phyloP scores from a whole-genome alignment of 2,329 filamentous ascomycete species.

The Cladosporium sp. region DNA sequence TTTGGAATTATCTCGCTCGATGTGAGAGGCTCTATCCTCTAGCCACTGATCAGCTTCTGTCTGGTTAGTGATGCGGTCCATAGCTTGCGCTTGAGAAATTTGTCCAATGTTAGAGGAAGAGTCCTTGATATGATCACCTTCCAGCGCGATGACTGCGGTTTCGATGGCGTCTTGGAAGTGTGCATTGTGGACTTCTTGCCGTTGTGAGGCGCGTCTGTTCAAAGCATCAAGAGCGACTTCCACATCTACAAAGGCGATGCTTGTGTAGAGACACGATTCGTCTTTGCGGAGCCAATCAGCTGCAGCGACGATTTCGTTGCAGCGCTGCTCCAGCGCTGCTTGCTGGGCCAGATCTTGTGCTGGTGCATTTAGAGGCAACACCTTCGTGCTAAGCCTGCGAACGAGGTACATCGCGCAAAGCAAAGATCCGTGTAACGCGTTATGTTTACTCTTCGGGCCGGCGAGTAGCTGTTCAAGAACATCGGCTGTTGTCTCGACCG shows the following conservation, averaged over 20 bases:
- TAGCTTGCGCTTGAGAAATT: not conserved
- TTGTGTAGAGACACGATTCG: conserved; percentile 9
- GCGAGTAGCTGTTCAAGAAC: conserved; percentile 14
- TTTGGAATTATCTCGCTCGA: not conserved
- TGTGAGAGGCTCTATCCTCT: not conserved
- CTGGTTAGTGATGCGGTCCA: not conserved
- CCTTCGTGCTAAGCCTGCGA: conserved; percentile 4
- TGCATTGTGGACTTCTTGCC: not conserved
- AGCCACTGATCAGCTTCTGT: conserved; percentile 12
- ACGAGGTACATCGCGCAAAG: conserved; percentile 26
- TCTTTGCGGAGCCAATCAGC: conserved; percentile 7
- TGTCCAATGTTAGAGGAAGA: not conserved
- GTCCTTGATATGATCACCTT: not conserved
- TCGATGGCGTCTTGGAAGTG: not conserved
- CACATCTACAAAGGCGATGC: conserved; percentile 1
- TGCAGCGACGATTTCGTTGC: not conserved
- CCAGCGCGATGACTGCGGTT: not conserved
- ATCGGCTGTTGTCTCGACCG: conserved; percentile 6
- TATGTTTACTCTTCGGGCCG: conserved; percentile 17
- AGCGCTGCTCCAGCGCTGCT: not conserved
- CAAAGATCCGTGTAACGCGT: conserved; percentile 32
- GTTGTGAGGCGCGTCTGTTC: not conserved
- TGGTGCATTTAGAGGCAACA: not conserved
- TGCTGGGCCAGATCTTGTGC: not conserved
- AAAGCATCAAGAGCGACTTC: not conserved